phyloP scores from a whole-genome alignment of 805 yeast species.

The Scheffersomyces ergatensis region DNA sequence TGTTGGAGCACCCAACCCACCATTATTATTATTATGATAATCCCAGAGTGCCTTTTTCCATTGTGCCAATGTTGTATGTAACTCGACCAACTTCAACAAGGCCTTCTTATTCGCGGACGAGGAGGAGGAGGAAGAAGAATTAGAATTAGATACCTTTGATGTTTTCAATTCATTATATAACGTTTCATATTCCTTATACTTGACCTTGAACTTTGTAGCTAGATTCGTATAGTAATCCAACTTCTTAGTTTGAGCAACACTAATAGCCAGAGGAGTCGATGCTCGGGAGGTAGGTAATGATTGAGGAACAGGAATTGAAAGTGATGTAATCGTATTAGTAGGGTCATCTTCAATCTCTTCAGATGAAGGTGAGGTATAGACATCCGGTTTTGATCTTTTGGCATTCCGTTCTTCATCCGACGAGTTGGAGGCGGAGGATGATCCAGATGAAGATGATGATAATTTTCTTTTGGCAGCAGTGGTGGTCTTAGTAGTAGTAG shows the following conservation, averaged over 20 bases:
- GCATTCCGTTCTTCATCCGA: slow-evolving; percentile 9
- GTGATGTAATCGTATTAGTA: not conserved
- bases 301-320: not conserved
- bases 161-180: slow-evolving; percentile 36
- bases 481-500: slow-evolving; percentile 1
- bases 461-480: slow-evolving; percentile 4
- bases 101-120: slow-evolving; percentile 15
- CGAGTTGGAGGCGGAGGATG: slow-evolving; percentile 1
- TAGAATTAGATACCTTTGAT: not conserved
- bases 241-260: slow-evolving; percentile 7
- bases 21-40: slow-evolving; percentile 3
- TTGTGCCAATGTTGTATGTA: slow-evolving; percentile 50
- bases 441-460: slow-evolving; percentile 8
- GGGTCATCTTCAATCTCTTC: slow-evolving; percentile 22
- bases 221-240: slow-evolving; percentile 39
- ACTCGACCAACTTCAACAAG: slow-evolving; percentile 40
- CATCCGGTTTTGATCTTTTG: slow-evolving; percentile 8
- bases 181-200: slow-evolving; percentile 48
- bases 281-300: not conserved
- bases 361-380: slow-evolving; percentile 38
- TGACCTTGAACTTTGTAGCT: slow-evolving; percentile 45
- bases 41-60: slow-evolving; percentile 62
- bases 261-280: not conserved
- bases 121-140: slow-evolving; percentile 7
- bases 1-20: slow-evolving; percentile 21